These are phyloP conservation scores for Teratosphaeria zuluensis DNA, from an alignment of 2,329 filamentous ascomycete genomes.

Conservation along the genomic window DNA sequence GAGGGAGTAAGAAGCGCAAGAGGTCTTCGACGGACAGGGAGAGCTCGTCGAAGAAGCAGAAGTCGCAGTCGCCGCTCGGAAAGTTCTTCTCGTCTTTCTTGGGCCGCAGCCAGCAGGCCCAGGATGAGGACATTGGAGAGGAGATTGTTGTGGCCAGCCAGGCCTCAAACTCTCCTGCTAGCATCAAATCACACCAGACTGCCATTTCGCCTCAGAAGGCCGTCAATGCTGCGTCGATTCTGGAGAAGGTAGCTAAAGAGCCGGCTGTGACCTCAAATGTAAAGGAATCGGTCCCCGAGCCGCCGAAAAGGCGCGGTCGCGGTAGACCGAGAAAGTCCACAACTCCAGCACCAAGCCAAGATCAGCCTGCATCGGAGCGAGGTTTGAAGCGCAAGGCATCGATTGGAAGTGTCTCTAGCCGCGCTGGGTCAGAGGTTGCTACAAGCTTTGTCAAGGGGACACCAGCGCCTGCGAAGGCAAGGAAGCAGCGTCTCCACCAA, in stretches of 20 bases:
- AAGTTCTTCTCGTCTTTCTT: slow-evolving; percentile 16
- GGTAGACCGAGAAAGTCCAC: slow-evolving; percentile 18
- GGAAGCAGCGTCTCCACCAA: slow-evolving; percentile 14
- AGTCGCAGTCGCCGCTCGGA: slow-evolving; percentile 20
- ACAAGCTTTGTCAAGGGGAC: slow-evolving; percentile 10
- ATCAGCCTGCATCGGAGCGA: slow-evolving; percentile 1
- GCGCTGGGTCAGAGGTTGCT: slow-evolving; percentile 1
- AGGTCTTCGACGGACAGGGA: slow-evolving; percentile 5
- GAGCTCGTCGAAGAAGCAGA: slow-evolving; percentile 18
- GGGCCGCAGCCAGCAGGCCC: slow-evolving; percentile 13
- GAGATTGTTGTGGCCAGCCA: slow-evolving; percentile 31
- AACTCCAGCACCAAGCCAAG: slow-evolving; percentile 5
- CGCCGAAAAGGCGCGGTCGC: slow-evolving; percentile 14
- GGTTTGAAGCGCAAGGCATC: slow-evolving; percentile 22
- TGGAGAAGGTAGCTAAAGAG: slow-evolving; percentile 2
- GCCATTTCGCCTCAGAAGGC: background rate
- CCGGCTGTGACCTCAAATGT: slow-evolving; percentile 1
- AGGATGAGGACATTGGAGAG: slow-evolving; percentile 28
- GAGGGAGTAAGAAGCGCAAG: slow-evolving; percentile 19
- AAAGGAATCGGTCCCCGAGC: slow-evolving; percentile 1
- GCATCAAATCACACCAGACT: background rate
- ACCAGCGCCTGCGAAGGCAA: slow-evolving; percentile 13
- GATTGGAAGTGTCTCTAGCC: slow-evolving; percentile 7
- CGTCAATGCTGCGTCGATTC: background rate
- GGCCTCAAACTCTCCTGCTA: slow-evolving; percentile 4